Evolutionary conservation across 805 yeast species (phyloP).

Genomic region (Metschnikowia bowlesiae): DNA sequence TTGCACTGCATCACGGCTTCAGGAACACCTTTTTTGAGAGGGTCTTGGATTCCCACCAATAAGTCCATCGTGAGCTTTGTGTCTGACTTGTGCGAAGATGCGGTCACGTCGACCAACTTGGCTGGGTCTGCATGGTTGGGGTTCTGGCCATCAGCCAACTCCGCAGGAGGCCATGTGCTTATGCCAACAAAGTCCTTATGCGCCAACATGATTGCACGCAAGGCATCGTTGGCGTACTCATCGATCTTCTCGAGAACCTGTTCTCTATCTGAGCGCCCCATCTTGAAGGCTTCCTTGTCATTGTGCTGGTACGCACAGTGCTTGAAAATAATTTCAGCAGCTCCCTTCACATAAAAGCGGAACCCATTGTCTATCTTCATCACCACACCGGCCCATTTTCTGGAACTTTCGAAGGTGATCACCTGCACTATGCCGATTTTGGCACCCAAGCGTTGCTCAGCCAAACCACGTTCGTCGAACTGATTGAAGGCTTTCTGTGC

Average conservation of each 20-base stretch:
- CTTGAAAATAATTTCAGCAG: slow-evolving; percentile 79
- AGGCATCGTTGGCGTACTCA: slow-evolving; percentile 67
- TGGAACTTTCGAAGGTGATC: slow-evolving; percentile 86
- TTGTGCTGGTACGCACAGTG: slow-evolving; percentile 46
- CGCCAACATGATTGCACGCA: slow-evolving; percentile 85
- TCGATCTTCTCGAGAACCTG: slow-evolving; percentile 34
- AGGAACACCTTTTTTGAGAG: slow-evolving; percentile 84
- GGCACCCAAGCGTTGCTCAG: slow-evolving; percentile 27
- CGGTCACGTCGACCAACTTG: slow-evolving; percentile 22
- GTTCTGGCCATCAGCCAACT: slow-evolving; percentile 28
- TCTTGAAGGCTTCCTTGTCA: slow-evolving; percentile 21
- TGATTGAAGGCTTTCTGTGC: slow-evolving; percentile 56
- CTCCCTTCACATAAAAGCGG: slow-evolving; percentile 82
- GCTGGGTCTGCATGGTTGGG: slow-evolving; percentile 38
- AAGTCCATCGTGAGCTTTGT: slow-evolving; percentile 37
- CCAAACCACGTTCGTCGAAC: slow-evolving; percentile 41
- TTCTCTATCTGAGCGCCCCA: slow-evolving; percentile 28
- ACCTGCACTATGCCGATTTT: slow-evolving; percentile 50
- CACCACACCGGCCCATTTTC: slow-evolving; percentile 90
- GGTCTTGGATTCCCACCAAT: slow-evolving; percentile 92
- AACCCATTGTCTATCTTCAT: slow-evolving; percentile 45
- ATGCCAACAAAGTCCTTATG: slow-evolving; percentile 61
- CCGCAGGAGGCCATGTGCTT: slow-evolving; percentile 65
- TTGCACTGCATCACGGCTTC: slow-evolving; percentile 84
- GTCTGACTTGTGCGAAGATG: slow-evolving; percentile 23